Evolutionary conservation across 106 monocot genomes (phyloP).

Genomic region (Dioscorea dumetorum): DNA sequence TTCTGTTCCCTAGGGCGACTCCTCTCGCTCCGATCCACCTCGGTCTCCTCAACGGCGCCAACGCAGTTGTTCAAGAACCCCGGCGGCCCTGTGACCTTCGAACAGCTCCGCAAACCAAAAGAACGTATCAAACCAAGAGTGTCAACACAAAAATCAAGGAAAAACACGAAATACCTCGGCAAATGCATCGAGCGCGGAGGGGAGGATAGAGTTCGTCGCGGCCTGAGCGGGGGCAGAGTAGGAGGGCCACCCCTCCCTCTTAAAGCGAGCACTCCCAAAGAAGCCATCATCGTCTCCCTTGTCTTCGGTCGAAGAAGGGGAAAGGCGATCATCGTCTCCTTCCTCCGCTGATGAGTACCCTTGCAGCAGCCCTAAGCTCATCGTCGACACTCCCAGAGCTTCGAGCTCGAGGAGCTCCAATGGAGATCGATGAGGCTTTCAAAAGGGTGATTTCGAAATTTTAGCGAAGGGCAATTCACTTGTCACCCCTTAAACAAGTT

Average conservation of each 20-base stretch:
- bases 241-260: constrained; percentile 1
- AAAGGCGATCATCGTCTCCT: constrained; percentile 9
- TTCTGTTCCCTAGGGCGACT: constrained; percentile 42
- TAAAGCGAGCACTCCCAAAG: not conserved
- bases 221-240: constrained; percentile 10
- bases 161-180: constrained; percentile 39
- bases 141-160: not conserved
- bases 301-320: constrained; percentile 16
- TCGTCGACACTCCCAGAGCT: not conserved
- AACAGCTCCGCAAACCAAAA: constrained; percentile 4
- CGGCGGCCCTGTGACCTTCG: constrained; percentile 76
- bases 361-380: constrained; percentile 74
- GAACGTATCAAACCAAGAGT: not conserved
- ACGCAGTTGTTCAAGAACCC: constrained; percentile 61
- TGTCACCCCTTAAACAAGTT: no score
- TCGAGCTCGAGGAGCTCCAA: no score
- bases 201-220: constrained; percentile 25
- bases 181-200: constrained; percentile 80
- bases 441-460: no score
- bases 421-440: no score
- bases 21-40: constrained; percentile 27
- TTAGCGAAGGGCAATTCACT: no score
- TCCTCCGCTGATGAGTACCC: constrained; percentile 80
- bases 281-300: constrained; percentile 11
- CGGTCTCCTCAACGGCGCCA: constrained; percentile 18